Base-by-base conservation (phyloP, 805 yeast genomes). In the Komagataella mondaviorum region DNA sequence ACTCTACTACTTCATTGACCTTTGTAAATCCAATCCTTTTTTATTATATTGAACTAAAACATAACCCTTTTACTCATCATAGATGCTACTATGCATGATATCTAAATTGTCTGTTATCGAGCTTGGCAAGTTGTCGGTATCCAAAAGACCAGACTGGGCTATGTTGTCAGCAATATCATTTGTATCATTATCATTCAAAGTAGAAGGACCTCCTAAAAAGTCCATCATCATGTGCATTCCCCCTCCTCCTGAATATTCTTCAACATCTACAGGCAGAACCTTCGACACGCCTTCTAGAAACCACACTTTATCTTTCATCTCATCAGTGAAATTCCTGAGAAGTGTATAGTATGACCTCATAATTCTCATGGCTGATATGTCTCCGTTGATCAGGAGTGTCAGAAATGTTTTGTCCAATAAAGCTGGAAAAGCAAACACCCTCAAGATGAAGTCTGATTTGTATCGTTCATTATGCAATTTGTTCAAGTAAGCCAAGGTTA, bases 351-450 rank as follows among this genome's bases (percentile, higher is more conserved):
- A 90, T 51, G 86, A 83, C 57, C 95, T 73, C 87, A 91, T 87
- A 55, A 91, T 88, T 57, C 95, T 72, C 88, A 88, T 88, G 2
- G 97, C 95, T 49, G 83, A 78, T 39, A 83, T 66, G 65, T 91
- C 97, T 48, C 96, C 95, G 8, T 83, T 77, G 80, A 87, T 85
- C 47, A 91, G 72, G 46, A 88, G 65, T 1, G 86, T 81, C 43
- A 90, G 71, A 57, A 91, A 85, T 18, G 80, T 77, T 63, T 83
- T 85, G 63, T 91, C 97, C 57, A 91, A 70, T 49, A 91, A 67
- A 0, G 97, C 98, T 6, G 97, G 96, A 66, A 90, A 89, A 3
- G 96, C 89, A 71, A 91, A 89, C 14, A 90, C 84, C 48, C 96
- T 69, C 39, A 91, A 67, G 23, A 90, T 87, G 61, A 88, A 90